These are phyloP conservation scores for Colletotrichum lini DNA, from an alignment of 2,329 filamentous ascomycete species.

Conservation along the genomic window DNA sequence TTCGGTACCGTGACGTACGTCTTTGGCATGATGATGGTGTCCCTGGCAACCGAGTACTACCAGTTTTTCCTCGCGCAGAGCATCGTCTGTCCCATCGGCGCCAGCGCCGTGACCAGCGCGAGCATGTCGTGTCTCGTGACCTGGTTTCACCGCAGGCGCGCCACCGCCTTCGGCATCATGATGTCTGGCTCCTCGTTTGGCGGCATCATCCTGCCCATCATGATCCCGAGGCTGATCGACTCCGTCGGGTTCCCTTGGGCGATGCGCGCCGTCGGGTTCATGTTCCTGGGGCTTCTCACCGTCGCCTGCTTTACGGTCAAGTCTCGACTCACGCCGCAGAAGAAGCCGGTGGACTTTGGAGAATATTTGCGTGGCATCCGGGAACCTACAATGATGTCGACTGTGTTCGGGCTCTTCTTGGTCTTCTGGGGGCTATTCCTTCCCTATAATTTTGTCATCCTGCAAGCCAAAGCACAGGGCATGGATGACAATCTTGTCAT, in stretches of 20 bases:
- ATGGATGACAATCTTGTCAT: slow-evolving; percentile 57
- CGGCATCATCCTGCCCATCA: slow-evolving; percentile 72
- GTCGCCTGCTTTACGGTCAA: slow-evolving; percentile 55
- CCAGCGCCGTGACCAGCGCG: slow-evolving; percentile 59
- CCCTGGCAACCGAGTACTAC: slow-evolving; percentile 61
- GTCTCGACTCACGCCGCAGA: slow-evolving; percentile 61
- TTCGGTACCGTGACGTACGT: slow-evolving; percentile 69
- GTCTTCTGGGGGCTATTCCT: slow-evolving; percentile 69
- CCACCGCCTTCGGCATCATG: slow-evolving; percentile 67
- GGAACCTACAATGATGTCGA: slow-evolving; percentile 61
- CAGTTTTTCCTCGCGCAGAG: slow-evolving; percentile 61
- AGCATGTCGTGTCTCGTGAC: slow-evolving; percentile 60
- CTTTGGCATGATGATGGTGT: slow-evolving; percentile 76
- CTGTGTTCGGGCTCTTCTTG: slow-evolving; percentile 64
- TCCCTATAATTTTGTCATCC: slow-evolving; percentile 67
- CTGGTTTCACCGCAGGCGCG: slow-evolving; percentile 68
- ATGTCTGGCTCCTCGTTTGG: slow-evolving; percentile 68
- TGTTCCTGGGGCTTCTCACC: slow-evolving; percentile 57
- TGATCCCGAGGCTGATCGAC: slow-evolving; percentile 69
- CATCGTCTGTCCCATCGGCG: slow-evolving; percentile 58
- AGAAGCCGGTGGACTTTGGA: slow-evolving; percentile 58
- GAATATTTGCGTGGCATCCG: slow-evolving; percentile 63
- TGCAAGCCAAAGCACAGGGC: slow-evolving; percentile 62
- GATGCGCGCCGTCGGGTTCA: slow-evolving; percentile 63
- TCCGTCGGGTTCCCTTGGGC: slow-evolving; percentile 62